Base-by-base conservation (phyloP, 768 basidiomycete species). In the Chalciporus pseudorubinellus region DNA sequence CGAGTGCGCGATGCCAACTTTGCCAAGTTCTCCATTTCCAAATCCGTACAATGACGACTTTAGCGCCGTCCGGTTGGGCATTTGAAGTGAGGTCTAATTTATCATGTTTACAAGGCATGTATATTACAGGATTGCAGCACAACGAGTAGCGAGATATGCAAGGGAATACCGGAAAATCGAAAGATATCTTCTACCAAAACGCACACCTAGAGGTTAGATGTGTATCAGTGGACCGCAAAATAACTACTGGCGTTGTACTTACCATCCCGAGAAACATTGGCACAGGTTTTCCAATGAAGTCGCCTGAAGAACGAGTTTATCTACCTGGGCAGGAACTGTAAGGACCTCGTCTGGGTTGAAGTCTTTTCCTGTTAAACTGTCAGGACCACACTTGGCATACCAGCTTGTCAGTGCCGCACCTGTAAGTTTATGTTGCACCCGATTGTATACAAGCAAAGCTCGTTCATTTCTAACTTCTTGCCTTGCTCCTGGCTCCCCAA, bases 211-310 rank as follows among this genome's bases (percentile, higher is more conserved):
- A 34, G 10, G 13, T 31, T 31, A 31, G 29, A 13, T 11, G 12
- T 11, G 29, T 11, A 31, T 31, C 29, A 31, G 29, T 11, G 10
- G 29, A 31, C 2, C 29, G 13, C 29, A 11, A 4, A 10, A 11
- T 31, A 56, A 18, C 26, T 8, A 20, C 2, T n/a, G 7, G 11
- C 6, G 47, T 22, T 24, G 28, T 41, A 16, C 12, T 11, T 61
- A 87, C 94, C 93, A 95, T 68, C 94, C 94, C 55, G 92, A 90
- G 76, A 95, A 97, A 63, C 92, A 94, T 67, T 95, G 95, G 67
- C 93, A 97, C 2, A 98, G 81, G 67, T 98, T 97, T 69, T 98
- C 95, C 39, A 98, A 69, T 13, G 91, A 87, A 4, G 90, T 97
- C 5, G 97, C 92, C 68, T 98, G 92, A 56, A 85, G 79, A 56